Evolutionary conservation across 2,329 filamentous ascomycete genomes (phyloP), one percentile per base, ranked within the genome.

Genomic region (Cladosporium oxysporum): DNA sequence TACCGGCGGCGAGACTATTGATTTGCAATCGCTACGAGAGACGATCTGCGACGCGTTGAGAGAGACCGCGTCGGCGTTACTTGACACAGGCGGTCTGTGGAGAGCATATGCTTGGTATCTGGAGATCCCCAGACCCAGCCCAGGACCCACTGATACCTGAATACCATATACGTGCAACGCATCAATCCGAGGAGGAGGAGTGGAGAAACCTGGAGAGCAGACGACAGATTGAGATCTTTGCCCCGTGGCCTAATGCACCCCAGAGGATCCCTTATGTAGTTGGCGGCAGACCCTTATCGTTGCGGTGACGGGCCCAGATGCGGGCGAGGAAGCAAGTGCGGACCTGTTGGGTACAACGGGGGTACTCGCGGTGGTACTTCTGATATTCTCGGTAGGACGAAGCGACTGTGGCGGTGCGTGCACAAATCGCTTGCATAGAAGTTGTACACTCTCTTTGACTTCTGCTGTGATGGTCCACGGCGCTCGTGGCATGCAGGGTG

Each of bases 351-450:
- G 69, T 71, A 71, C 71, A 65, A 47, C 52, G 29, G 50, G 29
- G 67, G 67, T 71, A 71, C 69, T 69, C 70, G 41, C 50, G 61
- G 64, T 52, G 69, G 68, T 69, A 71, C 68, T 47, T 68, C 62
- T 62, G 62, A 26, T 58, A n/a, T 47, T 47, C 28, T 29, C 31
- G 28, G 62, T 64, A 52, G 28, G 53, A 59, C 53, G 28, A 50
- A n/a, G 61, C 35, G 33, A 33, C 23, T 63, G 61, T 63, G 61
- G 61, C 61, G 50, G 61, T 63, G 61, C 61, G 33, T 57, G 61
- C 61, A 63, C 50, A 63, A 63, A 18, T 31, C 10, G 21, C 33
- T 28, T 55, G 60, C 29, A 55, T 33, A 58, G n/a, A 33, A 26
- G 1, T 33, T 58, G 29, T 41, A 6, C 29, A 58, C 3, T 35